Base-by-base conservation (phyloP, 805 yeast species). In the Helenozyma baotianmanensis region DNA sequence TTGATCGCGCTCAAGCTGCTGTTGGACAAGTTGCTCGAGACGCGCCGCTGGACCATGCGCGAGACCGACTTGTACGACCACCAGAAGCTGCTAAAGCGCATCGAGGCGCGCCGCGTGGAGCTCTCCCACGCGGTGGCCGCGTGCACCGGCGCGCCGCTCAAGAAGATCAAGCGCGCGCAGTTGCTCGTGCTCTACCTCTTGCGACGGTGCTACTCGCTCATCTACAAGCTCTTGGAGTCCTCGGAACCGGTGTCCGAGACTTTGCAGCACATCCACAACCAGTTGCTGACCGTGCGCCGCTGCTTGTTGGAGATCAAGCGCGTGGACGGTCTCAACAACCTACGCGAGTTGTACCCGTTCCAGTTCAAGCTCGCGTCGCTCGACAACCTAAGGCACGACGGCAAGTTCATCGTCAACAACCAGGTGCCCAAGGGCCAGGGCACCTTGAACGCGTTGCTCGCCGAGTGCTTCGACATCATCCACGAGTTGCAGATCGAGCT, bases 351-450 rank as follows among this genome's bases (percentile, higher is more conserved):
- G 34, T 92, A 89, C 52, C 99, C 98, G 6, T 92, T 86, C 56
- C 97, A 92, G 60, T 77, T 92, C 78, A 92, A 92, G 61, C 70
- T 92, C 35, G 92, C 94, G 2, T 80, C 92, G 11, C 70, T 92
- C 39, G 98, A 92, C 56, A 84, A 88, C 51, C 54, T 82, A 52
- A 76, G 97, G 52, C 71, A 64, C 10, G 97, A 92, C 55, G 99
- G 99, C 6, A 90, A 86, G 64, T 92, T 92, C 51, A 78, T 83
- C 52, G 82, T 87, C 28, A 86, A 84, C 40, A 85, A 79, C 32
- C 84, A 86, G 43, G 82, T 92, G 26, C 99, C 99, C 2, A 97
- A 92, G 56, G 99, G 99, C 9, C 99, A 92, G 60, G 98, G 97
- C 5, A 78, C 95, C n/a, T 68, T 92, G 42, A 88, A 80, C 56